phyloP scores from a whole-genome alignment of 2,329 filamentous ascomycete species.

The Zasmidium cellare region DNA sequence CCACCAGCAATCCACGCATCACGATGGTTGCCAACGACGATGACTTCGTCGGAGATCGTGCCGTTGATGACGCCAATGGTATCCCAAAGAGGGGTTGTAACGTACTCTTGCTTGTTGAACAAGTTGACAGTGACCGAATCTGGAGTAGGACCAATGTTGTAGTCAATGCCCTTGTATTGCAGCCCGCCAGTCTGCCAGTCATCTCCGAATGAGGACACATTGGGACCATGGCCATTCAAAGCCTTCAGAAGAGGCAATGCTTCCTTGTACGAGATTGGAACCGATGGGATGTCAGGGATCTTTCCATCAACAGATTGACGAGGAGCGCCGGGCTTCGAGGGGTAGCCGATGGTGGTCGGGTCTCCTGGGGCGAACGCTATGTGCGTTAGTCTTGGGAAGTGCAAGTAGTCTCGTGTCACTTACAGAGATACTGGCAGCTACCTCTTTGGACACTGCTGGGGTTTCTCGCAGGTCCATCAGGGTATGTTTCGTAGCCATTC shows the following conservation, averaged over 20 bases:
- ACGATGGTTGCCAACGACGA: slow-evolving; percentile 88
- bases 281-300: slow-evolving; percentile 82
- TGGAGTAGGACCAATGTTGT: slow-evolving; percentile 82
- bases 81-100: slow-evolving; percentile 60
- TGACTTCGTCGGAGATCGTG: slow-evolving; percentile 77
- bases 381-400: background rate
- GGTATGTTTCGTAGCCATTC: slow-evolving; percentile 78
- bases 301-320: slow-evolving; percentile 68
- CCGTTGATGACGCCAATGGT: slow-evolving; percentile 92
- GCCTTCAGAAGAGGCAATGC: slow-evolving; percentile 85
- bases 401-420: slow-evolving; percentile 34
- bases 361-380: slow-evolving; percentile 64
- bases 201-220: slow-evolving; percentile 70
- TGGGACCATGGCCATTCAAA: slow-evolving; percentile 83
- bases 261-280: slow-evolving; percentile 87
- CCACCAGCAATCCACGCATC: slow-evolving; percentile 90
- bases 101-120: slow-evolving; percentile 52
- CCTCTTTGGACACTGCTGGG: slow-evolving; percentile 88
- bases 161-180: slow-evolving; percentile 75
- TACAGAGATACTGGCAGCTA: slow-evolving; percentile 63
- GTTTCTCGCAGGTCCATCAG: slow-evolving; percentile 81
- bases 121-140: slow-evolving; percentile 59
- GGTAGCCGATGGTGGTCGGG: slow-evolving; percentile 90
- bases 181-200: slow-evolving; percentile 70
- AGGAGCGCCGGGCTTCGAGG: slow-evolving; percentile 84